Evolutionary conservation across 305 asterid species (phyloP), one percentile per base, ranked within the genome.

Genomic region (Galium porrigens): DNA sequence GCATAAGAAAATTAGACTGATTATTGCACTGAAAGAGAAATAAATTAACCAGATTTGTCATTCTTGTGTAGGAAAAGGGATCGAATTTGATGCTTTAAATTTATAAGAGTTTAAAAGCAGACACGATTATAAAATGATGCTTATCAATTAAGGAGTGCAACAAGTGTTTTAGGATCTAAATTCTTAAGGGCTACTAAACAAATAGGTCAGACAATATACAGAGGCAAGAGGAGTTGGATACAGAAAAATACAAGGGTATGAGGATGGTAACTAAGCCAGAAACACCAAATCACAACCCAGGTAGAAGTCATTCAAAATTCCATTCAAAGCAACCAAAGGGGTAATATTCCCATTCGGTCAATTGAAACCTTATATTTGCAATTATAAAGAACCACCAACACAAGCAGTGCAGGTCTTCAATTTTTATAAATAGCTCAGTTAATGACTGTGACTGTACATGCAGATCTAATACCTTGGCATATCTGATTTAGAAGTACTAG

Each of bases 231-330:
- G 10, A 9, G 41, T 37, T 61, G 51, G 5, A 0, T 8, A 37
- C 5, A 33, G 7, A 58, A 15, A 15, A 6, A n/a, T 6, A 15
- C 18, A 8, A 6, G 15, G 9, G 48, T 6, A n/a, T n/a, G 9
- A 61, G 65, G 14, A 61, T 37, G 34, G 11, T 4, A 25, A 61
- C 18, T 20, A 41, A 37, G 42, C 25, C 10, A 17, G 34, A 22
- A 36, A 27, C 52, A 61, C 52, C 52, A 15, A 9, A 61, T 37
- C 51, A 18, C 30, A 11, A 59, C 48, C 64, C 25, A 61, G n/a
- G 64, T 39, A 25, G 37, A 56, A 20, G 25, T 10, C 5, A 37
- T 9, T 37, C 34, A 39, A 61, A 37, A 17, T 60, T 60, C 42
- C 18, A 60, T 10, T 36, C 18, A 36, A 14, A 60, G 49, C 6